phyloP scores from a whole-genome alignment of 352 stramenopile genomes.

The Phytopythium ostracodes region DNA sequence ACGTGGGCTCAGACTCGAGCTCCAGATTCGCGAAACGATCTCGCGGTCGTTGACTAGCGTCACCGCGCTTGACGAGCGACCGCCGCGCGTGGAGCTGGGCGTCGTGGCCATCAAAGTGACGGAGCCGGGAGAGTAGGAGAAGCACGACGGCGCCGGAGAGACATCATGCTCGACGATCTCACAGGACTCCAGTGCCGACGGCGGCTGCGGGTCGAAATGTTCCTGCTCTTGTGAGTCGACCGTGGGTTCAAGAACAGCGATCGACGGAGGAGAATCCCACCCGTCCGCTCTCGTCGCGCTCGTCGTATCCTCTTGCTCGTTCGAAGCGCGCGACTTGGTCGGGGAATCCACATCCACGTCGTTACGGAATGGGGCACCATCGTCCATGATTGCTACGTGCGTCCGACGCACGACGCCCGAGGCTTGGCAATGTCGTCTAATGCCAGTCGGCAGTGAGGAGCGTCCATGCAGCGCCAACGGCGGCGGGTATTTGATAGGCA shows the following conservation, averaged over 20 bases:
- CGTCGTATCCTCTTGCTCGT: neutral
- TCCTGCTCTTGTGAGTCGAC: neutral
- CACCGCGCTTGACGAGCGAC: slow-evolving; percentile 14
- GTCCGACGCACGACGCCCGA: neutral
- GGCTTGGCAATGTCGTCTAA: neutral
- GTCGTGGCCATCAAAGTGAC: slow-evolving; percentile 15
- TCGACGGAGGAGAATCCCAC: neutral
- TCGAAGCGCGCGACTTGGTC: neutral
- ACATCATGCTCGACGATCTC: neutral
- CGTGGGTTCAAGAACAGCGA: neutral
- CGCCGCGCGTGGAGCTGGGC: slow-evolving; percentile 5
- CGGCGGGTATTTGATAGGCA: slow-evolving; percentile 3
- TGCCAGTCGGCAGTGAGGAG: neutral
- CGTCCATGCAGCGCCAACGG: neutral
- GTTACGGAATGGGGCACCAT: neutral
- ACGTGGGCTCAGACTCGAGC: slow-evolving; percentile 15
- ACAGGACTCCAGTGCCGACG: neutral
- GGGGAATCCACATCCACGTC: neutral
- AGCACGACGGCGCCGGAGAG: slow-evolving; percentile 3
- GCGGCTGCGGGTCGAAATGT: neutral
- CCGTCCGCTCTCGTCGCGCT: neutral
- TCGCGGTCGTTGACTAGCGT: slow-evolving; percentile 29
- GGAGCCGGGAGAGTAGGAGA: slow-evolving; percentile 6
- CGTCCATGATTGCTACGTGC: neutral
- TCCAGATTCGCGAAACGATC: slow-evolving; percentile 33